Percentiles rank a stretch among this genome's conserved stretches.
Evolutionary conservation across 192 early-diverging fungal species (phyloP).

Genomic region (Chytriomyces sp.): DNA sequence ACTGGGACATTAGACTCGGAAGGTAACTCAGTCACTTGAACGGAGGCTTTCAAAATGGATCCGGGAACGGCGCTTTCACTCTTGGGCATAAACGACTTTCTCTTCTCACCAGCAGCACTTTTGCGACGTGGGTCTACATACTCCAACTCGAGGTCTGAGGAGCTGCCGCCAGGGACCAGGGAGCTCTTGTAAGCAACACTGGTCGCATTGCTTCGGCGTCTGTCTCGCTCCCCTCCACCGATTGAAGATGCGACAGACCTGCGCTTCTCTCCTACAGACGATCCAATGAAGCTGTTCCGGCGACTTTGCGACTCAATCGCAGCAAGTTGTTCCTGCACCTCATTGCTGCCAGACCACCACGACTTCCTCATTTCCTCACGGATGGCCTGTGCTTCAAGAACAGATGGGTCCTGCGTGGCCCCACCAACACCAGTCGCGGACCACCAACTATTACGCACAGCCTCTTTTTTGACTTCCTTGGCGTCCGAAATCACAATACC

Average conservation of each 20-base stretch:
- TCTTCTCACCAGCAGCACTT: not conserved
- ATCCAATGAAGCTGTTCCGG: not conserved
- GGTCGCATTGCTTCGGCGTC: slow-evolving; percentile 10
- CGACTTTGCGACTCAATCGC: not conserved
- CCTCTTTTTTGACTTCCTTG: slow-evolving; percentile 30
- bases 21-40: too few relatives aligned
- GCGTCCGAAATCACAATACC: slow-evolving; percentile 22
- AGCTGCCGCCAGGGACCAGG: not conserved
- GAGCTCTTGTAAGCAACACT: too few relatives aligned
- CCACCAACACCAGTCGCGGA: slow-evolving; percentile 25
- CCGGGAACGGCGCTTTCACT: slow-evolving; percentile 8
- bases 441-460: slow-evolving; percentile 36
- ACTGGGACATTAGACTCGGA: too few relatives aligned
- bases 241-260: slow-evolving; percentile 21
- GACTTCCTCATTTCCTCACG: slow-evolving; percentile 25
- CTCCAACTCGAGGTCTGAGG: not conserved
- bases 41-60: too few relatives aligned
- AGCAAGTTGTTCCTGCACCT: slow-evolving; percentile 8
- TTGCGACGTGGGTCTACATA: not conserved
- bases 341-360: slow-evolving; percentile 27
- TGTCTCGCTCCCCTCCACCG: not conserved
- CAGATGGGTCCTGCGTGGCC: slow-evolving; percentile 20
- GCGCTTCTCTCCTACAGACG: slow-evolving; percentile 3
- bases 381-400: slow-evolving; percentile 31
- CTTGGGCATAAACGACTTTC: slow-evolving; percentile 13